Evolutionary conservation across 1,284 basidiomycete species (phyloP).

Genomic region (Trichosporon sp.): DNA sequence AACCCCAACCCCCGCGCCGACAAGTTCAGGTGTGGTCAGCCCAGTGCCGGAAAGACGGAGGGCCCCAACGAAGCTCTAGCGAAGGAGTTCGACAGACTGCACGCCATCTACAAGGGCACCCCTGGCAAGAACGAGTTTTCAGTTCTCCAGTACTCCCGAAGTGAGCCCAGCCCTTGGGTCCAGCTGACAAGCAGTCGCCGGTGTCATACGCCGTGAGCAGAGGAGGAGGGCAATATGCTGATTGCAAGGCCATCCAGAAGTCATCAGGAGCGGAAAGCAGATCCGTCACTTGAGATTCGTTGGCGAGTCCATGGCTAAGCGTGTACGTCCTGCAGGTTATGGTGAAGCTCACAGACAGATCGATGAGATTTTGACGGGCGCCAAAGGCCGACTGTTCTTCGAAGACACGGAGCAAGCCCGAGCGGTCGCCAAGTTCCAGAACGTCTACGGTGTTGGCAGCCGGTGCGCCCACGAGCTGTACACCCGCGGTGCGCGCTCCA

Average conservation of each 20-base stretch:
- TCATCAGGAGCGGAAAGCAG: conserved; percentile 61
- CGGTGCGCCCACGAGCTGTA: conserved; percentile 68
- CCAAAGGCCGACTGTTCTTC: conserved; percentile 35
- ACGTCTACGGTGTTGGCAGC: conserved; percentile 77
- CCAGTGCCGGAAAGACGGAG: conserved; percentile 25
- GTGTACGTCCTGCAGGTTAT: conserved; percentile 52
- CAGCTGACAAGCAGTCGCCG: conserved; percentile 29
- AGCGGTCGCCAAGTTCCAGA: conserved; percentile 57
- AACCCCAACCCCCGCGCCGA: conserved; percentile 23
- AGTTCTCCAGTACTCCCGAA: conserved; percentile 34
- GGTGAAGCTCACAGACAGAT: conserved; percentile 29
- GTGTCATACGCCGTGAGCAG: conserved; percentile 36
- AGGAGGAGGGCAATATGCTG: background rate
- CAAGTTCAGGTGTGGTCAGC: conserved; percentile 38
- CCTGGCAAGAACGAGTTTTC: conserved; percentile 41
- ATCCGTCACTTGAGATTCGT: conserved; percentile 63
- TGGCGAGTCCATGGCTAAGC: conserved; percentile 67
- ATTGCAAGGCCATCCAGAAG: conserved; percentile 48
- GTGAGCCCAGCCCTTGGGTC: conserved; percentile 15
- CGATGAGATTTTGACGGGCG: conserved; percentile 42
- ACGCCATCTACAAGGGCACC: conserved; percentile 37
- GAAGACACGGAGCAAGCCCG: conserved; percentile 40
- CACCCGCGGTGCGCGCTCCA: conserved; percentile 65
- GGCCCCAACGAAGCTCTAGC: conserved; percentile 48
- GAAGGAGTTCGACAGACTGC: conserved; percentile 40